A percentile compares a stretch with the other conserved stretches of the same genome.
phyloP scores from a whole-genome alignment of 2,329 filamentous ascomycete genomes.

The Nannizziopsis barbatae region DNA sequence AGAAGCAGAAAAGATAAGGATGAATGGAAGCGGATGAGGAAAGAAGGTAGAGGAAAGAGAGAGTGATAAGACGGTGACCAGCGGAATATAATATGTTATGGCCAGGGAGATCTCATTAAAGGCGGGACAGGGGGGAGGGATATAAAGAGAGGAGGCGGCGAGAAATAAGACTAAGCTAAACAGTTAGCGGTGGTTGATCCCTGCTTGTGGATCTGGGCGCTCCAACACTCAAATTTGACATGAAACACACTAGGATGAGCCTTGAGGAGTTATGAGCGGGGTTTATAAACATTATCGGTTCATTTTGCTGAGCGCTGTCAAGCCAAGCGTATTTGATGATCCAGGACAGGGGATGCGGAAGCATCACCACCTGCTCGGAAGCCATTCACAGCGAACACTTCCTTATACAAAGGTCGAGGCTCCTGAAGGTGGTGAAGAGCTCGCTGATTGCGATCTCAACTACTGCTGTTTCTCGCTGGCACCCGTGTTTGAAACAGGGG shows the following conservation, averaged over 20 bases:
- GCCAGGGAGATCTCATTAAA: slow-evolving; percentile 13
- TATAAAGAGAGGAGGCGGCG: slow-evolving; percentile 14
- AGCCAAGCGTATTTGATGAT: neutral
- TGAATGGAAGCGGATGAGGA: slow-evolving; percentile 11
- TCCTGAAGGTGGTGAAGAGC: too few relatives aligned
- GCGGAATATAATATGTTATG: slow-evolving; percentile 1
- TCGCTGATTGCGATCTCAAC: too few relatives aligned
- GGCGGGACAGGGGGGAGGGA: slow-evolving; percentile 13
- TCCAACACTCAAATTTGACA: neutral
- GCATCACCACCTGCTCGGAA: neutral
- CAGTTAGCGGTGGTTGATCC: slow-evolving; percentile 15
- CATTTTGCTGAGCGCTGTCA: neutral
- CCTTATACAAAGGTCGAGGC: too few relatives aligned
- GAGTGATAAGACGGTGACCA: neutral
- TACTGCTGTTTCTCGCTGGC: too few relatives aligned
- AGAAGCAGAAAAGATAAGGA: slow-evolving; percentile 17
- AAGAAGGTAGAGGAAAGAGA: slow-evolving; percentile 11
- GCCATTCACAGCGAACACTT: too few relatives aligned
- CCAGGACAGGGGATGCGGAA: neutral
- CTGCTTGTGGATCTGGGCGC: slow-evolving; percentile 10
- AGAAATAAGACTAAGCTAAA: neutral
- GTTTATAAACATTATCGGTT: neutral
- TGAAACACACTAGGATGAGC: slow-evolving; percentile 4
- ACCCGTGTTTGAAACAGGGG: too few relatives aligned
- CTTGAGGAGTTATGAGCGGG: neutral